Evolutionary conservation across 345 rosid species (phyloP), one percentile per base, ranked within the genome.

Genomic region (Ceriops decandra): DNA sequence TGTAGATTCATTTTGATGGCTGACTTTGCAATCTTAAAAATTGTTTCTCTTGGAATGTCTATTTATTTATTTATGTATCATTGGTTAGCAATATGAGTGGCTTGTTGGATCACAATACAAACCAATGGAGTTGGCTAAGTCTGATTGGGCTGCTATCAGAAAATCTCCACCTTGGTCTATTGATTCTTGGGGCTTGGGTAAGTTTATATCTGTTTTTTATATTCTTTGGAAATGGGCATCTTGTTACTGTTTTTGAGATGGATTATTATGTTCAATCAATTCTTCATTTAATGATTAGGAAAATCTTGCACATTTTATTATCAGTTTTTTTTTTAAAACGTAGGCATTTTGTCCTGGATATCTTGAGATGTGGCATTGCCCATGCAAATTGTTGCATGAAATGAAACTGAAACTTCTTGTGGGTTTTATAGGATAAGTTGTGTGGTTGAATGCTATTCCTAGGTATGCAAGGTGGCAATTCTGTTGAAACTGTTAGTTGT

Each of bases 131-230:
- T 71, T 90, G 81, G 84, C 64, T 52, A 95, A 95, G 79, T 88
- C 96, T 79, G 98, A 95, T 68, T 95, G 99, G 99, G 77, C 74
- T 72, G 76, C 90, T 66, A 83, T 95, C 69, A 86, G 99, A 79
- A 90, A 91, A 77, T 92, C 96, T 79, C 97, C 99, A 9, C 87
- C 98, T 49, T 95, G 98, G 98, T 83, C 93, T 67, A 90, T 91
- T 80, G 99, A 95, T 83, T 91, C 99, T 57, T 95, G 98, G 99
- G 99, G 99, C 31, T 84, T 95, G 81, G 99, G 99, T 95, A 79
- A 77, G 85, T 72, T 65, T 62, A 21, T n/a, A 17, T 21, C 7
- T 54, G 10, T 52, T 52, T 46, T 4, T 19, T 38, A 53, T 35
- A 19, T 49, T 13, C 47, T 57, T 62, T 7, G 38, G 19, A 56